These are phyloP conservation scores for Karstenula rhodostoma DNA, from an alignment of 2,329 filamentous ascomycete species.

Conservation along the genomic window DNA sequence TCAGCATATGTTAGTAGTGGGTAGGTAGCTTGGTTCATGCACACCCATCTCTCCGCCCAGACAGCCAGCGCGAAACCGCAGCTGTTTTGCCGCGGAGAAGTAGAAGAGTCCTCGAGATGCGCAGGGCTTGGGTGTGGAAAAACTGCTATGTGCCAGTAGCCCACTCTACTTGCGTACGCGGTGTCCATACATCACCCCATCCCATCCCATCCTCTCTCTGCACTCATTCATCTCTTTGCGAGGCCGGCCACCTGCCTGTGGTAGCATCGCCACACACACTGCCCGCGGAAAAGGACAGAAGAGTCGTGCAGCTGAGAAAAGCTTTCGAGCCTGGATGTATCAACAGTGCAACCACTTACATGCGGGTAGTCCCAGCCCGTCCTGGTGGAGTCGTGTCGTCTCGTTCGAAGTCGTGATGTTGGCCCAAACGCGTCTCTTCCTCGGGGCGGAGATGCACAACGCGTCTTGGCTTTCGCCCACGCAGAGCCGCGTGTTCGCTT, in stretches of 20 bases:
- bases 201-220: too few species aligned
- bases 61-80: not conserved
- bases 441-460: conserved; percentile 14
- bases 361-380: too few species aligned
- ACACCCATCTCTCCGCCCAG: not conserved
- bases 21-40: not conserved
- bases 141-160: not conserved
- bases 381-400: not conserved
- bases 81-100: not conserved
- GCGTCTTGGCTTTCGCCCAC: not conserved
- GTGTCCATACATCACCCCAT: too few species aligned
- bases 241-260: too few species aligned
- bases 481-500: not conserved
- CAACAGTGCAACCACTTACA: too few species aligned
- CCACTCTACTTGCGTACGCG: too few species aligned
- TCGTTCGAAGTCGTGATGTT: conserved; percentile 5
- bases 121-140: not conserved
- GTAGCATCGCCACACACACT: too few species aligned
- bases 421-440: not conserved
- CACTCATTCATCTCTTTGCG: too few species aligned
- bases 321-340: too few species aligned
- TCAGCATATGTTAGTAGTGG: not conserved
- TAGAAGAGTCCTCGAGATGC: not conserved
- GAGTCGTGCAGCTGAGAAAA: too few species aligned
- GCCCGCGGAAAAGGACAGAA: too few species aligned